Percentiles rank a stretch among this genome's conserved stretches.
phyloP scores from a whole-genome alignment of 2,329 filamentous ascomycete species.

The Fusarium hostae region DNA sequence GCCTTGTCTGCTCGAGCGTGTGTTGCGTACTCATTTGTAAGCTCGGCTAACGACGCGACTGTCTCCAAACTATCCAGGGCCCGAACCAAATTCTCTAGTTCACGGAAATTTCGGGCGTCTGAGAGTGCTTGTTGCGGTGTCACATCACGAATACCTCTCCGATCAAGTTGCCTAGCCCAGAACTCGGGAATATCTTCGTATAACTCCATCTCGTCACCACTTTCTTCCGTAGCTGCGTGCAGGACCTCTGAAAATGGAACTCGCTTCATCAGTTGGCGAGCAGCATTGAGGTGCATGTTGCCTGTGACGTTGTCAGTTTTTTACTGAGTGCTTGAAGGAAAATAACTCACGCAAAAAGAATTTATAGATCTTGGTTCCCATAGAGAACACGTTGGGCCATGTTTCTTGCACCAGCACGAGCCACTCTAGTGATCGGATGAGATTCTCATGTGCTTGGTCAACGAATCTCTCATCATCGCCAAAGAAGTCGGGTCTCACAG shows the following conservation, averaged over 20 bases:
- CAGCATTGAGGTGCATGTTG: slow-evolving; percentile 63
- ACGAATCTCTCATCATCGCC: slow-evolving; percentile 67
- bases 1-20: too few relatives aligned
- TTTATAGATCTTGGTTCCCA: slow-evolving; percentile 80
- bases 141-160: slow-evolving; percentile 50
- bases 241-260: slow-evolving; percentile 63
- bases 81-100: slow-evolving; percentile 74
- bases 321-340: background rate
- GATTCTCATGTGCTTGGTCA: slow-evolving; percentile 71
- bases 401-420: slow-evolving; percentile 78
- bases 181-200: slow-evolving; percentile 54
- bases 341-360: slow-evolving; percentile 80
- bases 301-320: slow-evolving; percentile 50
- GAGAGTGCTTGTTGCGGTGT: slow-evolving; percentile 58
- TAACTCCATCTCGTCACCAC: slow-evolving; percentile 52
- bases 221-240: slow-evolving; percentile 52
- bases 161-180: slow-evolving; percentile 53
- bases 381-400: slow-evolving; percentile 75
- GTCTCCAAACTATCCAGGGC: slow-evolving; percentile 76
- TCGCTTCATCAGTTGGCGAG: slow-evolving; percentile 63
- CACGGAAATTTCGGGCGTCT: slow-evolving; percentile 71
- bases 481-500: slow-evolving; percentile 78
- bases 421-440: slow-evolving; percentile 89
- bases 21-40: slow-evolving; percentile 63
- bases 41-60: slow-evolving; percentile 66